Evolutionary conservation across 306 rosid genomes (phyloP), one percentile per base, ranked within the genome.

Genomic region (Prunus salicina): DNA sequence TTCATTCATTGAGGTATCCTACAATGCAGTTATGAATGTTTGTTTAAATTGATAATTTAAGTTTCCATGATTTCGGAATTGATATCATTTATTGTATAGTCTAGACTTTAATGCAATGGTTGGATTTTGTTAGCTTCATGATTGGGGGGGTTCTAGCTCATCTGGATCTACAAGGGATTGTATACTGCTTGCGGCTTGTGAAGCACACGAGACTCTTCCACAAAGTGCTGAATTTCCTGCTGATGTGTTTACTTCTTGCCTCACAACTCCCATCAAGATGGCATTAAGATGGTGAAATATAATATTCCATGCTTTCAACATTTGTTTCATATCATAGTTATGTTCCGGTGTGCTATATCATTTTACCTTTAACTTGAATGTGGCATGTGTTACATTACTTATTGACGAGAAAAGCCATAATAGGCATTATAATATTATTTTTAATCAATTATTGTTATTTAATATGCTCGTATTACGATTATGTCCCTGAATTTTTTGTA

Each of bases 211-310:
- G 78, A 92, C 98, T 72, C 96, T 96, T 75, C 99, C 99, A 15
- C 98, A 92, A 81, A 96, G 97, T 90, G 93, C 89, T 76, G 99
- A 96, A 82, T 96, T 96, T 85, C 99, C 98, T 30, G 99, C 99
- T 50, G 98, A 96, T 84, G 89, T 93, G 76, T 96, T 93, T 84
- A 96, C 99, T 63, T 88, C 99, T 56, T 96, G 98, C 86, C 99
- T 96, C 69, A 96, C 99, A 62, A 96, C 98, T 18, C 99, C 99
- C 46, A 92, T 93, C 73, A 96, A 96, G 94, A 96, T 88, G 97
- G 99, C 99, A 68, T 82, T 96, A 78, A 89, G 97, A 84, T 96
- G 99, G 99, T 96, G 85, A 93, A 69, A 16, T 41, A 20, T 20
- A 22, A 18, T 58, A 14, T 38, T 51, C 41, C 76, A 13, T 55